A percentile compares a stretch with the other conserved stretches of the same genome.
These are phyloP conservation scores for Myxozyma udenii DNA, from an alignment of 805 yeast genomes.

Conservation along the genomic window DNA sequence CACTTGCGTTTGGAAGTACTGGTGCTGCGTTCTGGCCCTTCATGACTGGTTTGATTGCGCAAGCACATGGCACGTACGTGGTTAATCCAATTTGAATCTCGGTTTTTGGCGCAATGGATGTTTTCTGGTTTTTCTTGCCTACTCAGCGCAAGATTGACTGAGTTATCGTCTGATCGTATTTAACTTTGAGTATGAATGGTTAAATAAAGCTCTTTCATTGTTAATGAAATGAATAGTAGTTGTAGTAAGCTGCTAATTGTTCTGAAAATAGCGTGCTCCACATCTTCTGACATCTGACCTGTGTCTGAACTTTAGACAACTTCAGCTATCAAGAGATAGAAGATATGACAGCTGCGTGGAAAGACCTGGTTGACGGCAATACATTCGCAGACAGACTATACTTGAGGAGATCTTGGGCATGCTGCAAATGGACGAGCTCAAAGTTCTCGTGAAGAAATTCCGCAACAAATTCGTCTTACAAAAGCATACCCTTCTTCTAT, in stretches of 20 bases:
- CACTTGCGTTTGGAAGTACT: constrained; percentile 77
- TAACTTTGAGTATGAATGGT: too few relatives aligned
- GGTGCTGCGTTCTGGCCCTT: constrained; percentile 76
- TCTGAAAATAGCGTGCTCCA: too few relatives aligned
- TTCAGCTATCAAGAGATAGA: constrained; percentile 21
- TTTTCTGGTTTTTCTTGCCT: constrained; percentile 28
- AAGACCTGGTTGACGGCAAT: constrained; percentile 1
- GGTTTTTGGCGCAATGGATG: constrained; percentile 28
- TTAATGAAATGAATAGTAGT: too few relatives aligned
- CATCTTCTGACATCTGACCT: too few relatives aligned
- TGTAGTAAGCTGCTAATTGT: too few relatives aligned
- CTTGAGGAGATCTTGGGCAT: constrained; percentile 16
- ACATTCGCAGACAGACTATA: constrained; percentile 1
- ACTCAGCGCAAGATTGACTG: too few relatives aligned
- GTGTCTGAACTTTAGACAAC: too few relatives aligned
- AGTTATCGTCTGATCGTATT: too few relatives aligned
- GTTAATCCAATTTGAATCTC: constrained; percentile 32
- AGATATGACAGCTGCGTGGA: constrained; percentile 12
- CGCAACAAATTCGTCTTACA: too few relatives aligned
- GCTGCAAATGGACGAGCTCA: constrained; percentile 23
- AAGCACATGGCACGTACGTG: constrained; percentile 32
- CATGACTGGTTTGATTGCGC: constrained; percentile 50
- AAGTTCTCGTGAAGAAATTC: constrained; percentile 9
- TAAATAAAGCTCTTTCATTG: too few relatives aligned
- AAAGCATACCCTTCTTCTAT: too few relatives aligned